Evolutionary conservation across 768 basidiomycete species (phyloP).

Genomic region (Pleurotus salmoneostramineus): DNA sequence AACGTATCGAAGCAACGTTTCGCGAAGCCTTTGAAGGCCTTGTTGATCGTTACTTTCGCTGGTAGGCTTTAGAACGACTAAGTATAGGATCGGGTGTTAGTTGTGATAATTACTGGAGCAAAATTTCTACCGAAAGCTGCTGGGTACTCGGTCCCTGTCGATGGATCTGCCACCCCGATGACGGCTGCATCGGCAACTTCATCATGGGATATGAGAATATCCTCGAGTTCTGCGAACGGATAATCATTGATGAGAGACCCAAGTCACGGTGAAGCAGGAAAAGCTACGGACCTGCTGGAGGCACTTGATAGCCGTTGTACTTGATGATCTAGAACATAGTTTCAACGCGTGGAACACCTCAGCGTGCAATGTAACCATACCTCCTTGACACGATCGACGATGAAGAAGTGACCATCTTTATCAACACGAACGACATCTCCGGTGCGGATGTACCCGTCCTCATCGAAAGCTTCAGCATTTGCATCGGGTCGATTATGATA

Average conservation of each 20-base stretch:
- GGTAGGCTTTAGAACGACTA: not conserved
- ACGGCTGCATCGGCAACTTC: slow-evolving; percentile 5
- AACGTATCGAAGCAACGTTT: not conserved
- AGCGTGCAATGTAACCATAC: slow-evolving; percentile 20
- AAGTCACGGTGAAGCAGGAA: not conserved
- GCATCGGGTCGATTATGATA: slow-evolving; percentile 7
- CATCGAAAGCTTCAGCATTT: slow-evolving; percentile 5
- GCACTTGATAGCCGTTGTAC: slow-evolving; percentile 6
- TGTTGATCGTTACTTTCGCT: not conserved
- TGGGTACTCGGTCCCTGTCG: slow-evolving; percentile 1
- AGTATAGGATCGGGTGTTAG: too few species aligned
- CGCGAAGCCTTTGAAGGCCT: not conserved
- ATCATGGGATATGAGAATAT: slow-evolving; percentile 1
- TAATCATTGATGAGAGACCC: too few species aligned
- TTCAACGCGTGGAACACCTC: not conserved
- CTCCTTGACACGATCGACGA: slow-evolving; percentile 78
- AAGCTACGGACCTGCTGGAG: not conserved
- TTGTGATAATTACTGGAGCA: too few species aligned
- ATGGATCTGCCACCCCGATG: slow-evolving; percentile 1
- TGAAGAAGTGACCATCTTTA: slow-evolving; percentile 52
- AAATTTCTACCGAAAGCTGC: not conserved
- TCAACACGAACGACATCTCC: slow-evolving; percentile 70
- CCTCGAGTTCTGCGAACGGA: not conserved
- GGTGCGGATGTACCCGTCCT: slow-evolving; percentile 36
- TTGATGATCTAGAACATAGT: not conserved